phyloP scores from a whole-genome alignment of 139 green algal genomes.

The Mychonastes homosphaera region DNA sequence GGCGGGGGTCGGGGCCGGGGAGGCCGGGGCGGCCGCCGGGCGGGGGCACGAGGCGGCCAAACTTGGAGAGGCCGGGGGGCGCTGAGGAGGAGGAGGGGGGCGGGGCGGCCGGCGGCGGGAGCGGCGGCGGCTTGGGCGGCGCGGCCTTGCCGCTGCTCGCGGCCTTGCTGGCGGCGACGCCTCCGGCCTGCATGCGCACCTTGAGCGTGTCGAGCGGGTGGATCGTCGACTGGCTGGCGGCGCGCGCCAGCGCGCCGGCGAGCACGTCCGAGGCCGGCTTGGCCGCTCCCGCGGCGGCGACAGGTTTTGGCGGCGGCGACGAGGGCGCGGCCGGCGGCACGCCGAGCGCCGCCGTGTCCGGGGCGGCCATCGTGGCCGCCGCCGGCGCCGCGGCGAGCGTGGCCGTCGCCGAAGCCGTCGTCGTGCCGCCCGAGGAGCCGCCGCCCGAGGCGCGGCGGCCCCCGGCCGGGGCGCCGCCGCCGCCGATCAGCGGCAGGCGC shows the following conservation, averaged over 20 bases:
- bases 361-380: conserved; percentile 8
- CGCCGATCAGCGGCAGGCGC: conserved; percentile 10
- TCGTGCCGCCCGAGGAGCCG: conserved; percentile 1
- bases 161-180: background rate
- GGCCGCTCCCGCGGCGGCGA: conserved; percentile 16
- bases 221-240: conserved; percentile 76
- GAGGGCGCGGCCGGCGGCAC: conserved; percentile 8
- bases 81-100: too few relatives aligned
- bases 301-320: background rate
- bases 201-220: conserved; percentile 91
- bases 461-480: background rate
- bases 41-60: conserved; percentile 49
- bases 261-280: conserved; percentile 70
- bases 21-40: conserved; percentile 8
- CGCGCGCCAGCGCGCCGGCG: conserved; percentile 69
- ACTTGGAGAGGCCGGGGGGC: conserved; percentile 41
- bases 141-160: background rate
- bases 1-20: background rate
- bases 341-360: background rate
- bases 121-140: too few relatives aligned
- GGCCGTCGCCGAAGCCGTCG: conserved; percentile 8
- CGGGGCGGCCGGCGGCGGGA: too few relatives aligned
- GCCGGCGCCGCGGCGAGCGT: background rate
- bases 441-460: conserved; percentile 3
- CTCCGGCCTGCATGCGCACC: conserved; percentile 55